phyloP scores from a whole-genome alignment of 148 eudicot species.

The Chenopodium formosanum region DNA sequence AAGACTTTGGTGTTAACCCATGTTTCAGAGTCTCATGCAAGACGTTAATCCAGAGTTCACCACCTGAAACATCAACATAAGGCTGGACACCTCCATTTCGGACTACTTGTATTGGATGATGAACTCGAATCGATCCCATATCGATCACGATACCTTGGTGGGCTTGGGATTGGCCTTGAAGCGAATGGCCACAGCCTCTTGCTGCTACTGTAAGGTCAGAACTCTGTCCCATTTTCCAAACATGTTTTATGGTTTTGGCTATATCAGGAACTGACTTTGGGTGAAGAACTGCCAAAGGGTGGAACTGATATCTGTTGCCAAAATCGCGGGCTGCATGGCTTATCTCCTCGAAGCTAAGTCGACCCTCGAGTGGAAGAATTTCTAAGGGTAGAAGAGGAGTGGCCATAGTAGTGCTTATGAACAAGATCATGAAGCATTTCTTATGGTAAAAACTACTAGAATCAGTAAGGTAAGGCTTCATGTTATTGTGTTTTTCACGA shows the following conservation, averaged over 20 bases:
- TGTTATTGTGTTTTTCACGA: constrained; percentile 10
- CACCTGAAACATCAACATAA: constrained; percentile 75
- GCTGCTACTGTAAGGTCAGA: constrained; percentile 72
- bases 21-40: constrained; percentile 52
- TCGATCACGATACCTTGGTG: constrained; percentile 62
- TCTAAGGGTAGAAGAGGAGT: constrained; percentile 38
- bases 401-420: constrained; percentile 35
- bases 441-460: constrained; percentile 15
- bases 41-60: constrained; percentile 78
- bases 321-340: constrained; percentile 58
- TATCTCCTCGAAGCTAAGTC: constrained; percentile 38
- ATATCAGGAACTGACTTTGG: constrained; percentile 64
- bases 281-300: constrained; percentile 61
- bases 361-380: constrained; percentile 43
- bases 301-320: constrained; percentile 47
- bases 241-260: constrained; percentile 44
- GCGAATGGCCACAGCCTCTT: constrained; percentile 80
- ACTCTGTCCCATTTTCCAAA: constrained; percentile 53
- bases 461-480: constrained; percentile 25
- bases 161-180: constrained; percentile 75
- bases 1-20: constrained; percentile 80
- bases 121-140: constrained; percentile 48
- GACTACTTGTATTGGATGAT: constrained; percentile 37
- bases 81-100: constrained; percentile 22
- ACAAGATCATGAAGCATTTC: constrained; percentile 41